Percentiles rank a stretch among this genome's conserved stretches.
Evolutionary conservation across 2,329 filamentous ascomycete genomes (phyloP).

Genomic region (Fusarium acutatum): DNA sequence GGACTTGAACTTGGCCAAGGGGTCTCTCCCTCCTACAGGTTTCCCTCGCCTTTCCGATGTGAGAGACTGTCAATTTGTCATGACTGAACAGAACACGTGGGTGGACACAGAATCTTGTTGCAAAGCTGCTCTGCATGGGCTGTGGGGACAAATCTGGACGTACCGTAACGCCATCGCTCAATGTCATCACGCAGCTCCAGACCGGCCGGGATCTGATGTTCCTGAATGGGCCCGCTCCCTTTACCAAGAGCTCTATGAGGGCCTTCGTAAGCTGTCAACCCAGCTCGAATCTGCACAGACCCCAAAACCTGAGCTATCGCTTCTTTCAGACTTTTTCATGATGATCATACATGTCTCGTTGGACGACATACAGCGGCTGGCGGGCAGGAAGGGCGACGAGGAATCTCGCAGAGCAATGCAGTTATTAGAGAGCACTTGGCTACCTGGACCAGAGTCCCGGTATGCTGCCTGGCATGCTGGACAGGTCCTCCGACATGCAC

Average conservation of each 20-base stretch:
- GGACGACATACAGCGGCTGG: conserved; percentile 31
- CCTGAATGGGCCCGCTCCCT: conserved; percentile 32
- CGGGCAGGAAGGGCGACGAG: conserved; percentile 34
- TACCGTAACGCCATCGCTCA: conserved; percentile 35
- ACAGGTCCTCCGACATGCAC: conserved; percentile 34
- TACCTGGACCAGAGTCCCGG: conserved; percentile 25
- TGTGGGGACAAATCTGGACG: conserved; percentile 40
- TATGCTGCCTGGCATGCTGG: conserved; percentile 39
- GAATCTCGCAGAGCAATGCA: conserved; percentile 27
- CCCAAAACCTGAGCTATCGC: conserved; percentile 16
- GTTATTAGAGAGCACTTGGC: conserved; percentile 28
- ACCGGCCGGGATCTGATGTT: conserved; percentile 3
- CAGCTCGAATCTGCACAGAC: conserved; percentile 13
- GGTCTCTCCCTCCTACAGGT: background rate
- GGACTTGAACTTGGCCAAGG: conserved; percentile 26
- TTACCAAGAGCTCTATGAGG: conserved; percentile 36
- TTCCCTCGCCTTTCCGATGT: conserved; percentile 32
- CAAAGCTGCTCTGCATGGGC: conserved; percentile 28
- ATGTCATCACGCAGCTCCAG: background rate
- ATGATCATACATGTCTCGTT: conserved; percentile 38
- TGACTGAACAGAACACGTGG: conserved; percentile 26
- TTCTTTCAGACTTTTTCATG: conserved; percentile 39
- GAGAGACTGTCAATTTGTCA: conserved; percentile 22
- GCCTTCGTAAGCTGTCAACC: conserved; percentile 26
- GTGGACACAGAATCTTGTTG: conserved; percentile 33